Evolutionary conservation across 345 rosid genomes (phyloP), one percentile per base, ranked within the genome.

Genomic region (Ceriops decandra): DNA sequence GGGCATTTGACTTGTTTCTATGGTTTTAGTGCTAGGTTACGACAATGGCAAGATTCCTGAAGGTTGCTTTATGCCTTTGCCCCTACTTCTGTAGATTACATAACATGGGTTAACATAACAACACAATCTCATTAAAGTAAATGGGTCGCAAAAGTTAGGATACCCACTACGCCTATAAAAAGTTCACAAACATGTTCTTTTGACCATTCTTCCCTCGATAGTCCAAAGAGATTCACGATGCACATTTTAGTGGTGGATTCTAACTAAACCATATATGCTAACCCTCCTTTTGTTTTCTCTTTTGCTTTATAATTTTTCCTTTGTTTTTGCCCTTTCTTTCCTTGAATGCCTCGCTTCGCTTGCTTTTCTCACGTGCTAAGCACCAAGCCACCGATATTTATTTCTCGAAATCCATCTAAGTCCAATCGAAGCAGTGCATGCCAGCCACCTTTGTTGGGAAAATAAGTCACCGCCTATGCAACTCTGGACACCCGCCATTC

Each of bases 301-400:
- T 74, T 74, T 68, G 52, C 68, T 74, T 72, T 75, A 17, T 33
- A 67, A 73, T 62, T 60, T 68, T 61, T 61, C 42, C 68, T 68
- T 75, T 81, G 51, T 61, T 60, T 62, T 61, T 71, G 58, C 56
- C 35, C 59, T 32, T 61, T 68, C 59, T 32, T 61, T 68, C 13
- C 10, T 28, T 67, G 30, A 49, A 31, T 68, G 10, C 42, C 26
- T 61, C 66, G n/a, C 57, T 79, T 68, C 70, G 51, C 52, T 64
- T 72, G 63, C 81, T 80, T 82, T 84, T 79, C 75, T 82, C 88
- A 83, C 89, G 79, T 83, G 90, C 78, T 68, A 64, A 27, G 71
- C 66, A 73, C 61, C 7, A 33, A 33, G 36, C 36, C 36, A 33
- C 36, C 64, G 63, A 49, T 68, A 66, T 79, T 68, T 68, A 15